Evolutionary conservation across 2,329 filamentous ascomycete genomes (phyloP).

Genomic region (Nemania sp.): DNA sequence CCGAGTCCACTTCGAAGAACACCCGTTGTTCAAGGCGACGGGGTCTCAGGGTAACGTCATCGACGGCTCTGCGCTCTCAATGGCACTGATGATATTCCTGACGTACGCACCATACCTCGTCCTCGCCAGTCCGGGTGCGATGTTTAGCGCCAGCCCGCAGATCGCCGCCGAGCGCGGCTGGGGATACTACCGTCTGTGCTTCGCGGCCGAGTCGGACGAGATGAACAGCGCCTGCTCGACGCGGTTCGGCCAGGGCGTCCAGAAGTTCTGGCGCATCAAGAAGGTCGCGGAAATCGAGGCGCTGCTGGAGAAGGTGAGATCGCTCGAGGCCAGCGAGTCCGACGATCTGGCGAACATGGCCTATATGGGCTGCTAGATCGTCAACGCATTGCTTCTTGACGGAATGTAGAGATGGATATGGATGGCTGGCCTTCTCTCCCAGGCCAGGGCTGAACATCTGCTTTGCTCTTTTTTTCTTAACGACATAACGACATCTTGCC

Average conservation of each 20-base stretch:
- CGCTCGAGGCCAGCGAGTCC: constrained; percentile 30
- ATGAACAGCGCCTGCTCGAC: constrained; percentile 65
- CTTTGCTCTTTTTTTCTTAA: no score
- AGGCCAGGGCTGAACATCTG: not conserved
- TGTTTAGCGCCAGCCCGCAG: constrained; percentile 72
- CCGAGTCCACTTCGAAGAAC: constrained; percentile 69
- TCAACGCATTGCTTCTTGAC: not conserved
- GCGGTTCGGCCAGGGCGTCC: constrained; percentile 69
- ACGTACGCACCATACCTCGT: constrained; percentile 72
- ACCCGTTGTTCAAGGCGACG: constrained; percentile 66
- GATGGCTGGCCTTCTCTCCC: not conserved
- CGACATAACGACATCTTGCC: no score
- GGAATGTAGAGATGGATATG: not conserved
- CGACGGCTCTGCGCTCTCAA: constrained; percentile 59
- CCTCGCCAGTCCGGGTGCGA: constrained; percentile 69
- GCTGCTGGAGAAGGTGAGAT: constrained; percentile 49
- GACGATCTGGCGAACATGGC: constrained; percentile 31
- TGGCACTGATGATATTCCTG: constrained; percentile 72
- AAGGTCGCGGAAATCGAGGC: constrained; percentile 67
- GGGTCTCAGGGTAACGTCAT: constrained; percentile 48
- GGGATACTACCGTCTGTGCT: constrained; percentile 79
- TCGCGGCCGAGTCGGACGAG: constrained; percentile 79
- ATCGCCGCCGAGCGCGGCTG: constrained; percentile 65
- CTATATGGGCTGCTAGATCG: constrained; percentile 37
- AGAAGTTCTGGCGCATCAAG: constrained; percentile 78